Percentiles rank a stretch among this genome's conserved stretches.
phyloP scores from a whole-genome alignment of 495 filamentous ascomycete species.

The Aspergillus baeticus region DNA sequence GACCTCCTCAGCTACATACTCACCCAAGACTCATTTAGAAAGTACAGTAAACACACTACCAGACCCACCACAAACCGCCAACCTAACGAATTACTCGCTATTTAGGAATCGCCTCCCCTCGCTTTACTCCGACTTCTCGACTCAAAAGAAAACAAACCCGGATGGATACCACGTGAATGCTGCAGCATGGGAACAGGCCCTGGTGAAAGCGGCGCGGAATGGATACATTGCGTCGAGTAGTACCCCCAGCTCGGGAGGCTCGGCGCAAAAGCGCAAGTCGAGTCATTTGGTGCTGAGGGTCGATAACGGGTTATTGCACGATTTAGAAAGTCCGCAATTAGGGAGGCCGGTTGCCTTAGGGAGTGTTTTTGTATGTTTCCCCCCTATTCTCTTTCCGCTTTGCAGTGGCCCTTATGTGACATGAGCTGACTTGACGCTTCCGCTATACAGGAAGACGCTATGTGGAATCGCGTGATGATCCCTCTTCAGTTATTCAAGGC shows the following conservation, averaged over 20 bases:
- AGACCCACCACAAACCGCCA: background rate
- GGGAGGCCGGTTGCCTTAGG: constrained; percentile 82
- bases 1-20: constrained; percentile 62
- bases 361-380: constrained; percentile 62
- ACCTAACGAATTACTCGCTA: background rate
- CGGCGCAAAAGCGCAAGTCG: constrained; percentile 28
- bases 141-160: constrained; percentile 78
- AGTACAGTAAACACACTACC: constrained; percentile 35
- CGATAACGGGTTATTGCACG: constrained; percentile 66
- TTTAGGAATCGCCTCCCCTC: constrained; percentile 78
- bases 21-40: constrained; percentile 62
- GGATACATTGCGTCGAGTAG: constrained; percentile 64
- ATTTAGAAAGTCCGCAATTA: constrained; percentile 73
- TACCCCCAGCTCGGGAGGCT: constrained; percentile 3
- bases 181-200: constrained; percentile 74
- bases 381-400: background rate
- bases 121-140: constrained; percentile 89
- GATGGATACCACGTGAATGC: constrained; percentile 88
- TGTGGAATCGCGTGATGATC: constrained; percentile 65
- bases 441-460: constrained; percentile 61
- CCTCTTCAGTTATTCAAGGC: constrained; percentile 61
- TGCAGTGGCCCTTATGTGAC: too few relatives aligned
- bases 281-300: constrained; percentile 61
- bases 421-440: too few relatives aligned
- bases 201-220: constrained; percentile 63